These are phyloP conservation scores for Crithidia sp. DNA, from an alignment of 208 protist species.

Conservation along the genomic window DNA sequence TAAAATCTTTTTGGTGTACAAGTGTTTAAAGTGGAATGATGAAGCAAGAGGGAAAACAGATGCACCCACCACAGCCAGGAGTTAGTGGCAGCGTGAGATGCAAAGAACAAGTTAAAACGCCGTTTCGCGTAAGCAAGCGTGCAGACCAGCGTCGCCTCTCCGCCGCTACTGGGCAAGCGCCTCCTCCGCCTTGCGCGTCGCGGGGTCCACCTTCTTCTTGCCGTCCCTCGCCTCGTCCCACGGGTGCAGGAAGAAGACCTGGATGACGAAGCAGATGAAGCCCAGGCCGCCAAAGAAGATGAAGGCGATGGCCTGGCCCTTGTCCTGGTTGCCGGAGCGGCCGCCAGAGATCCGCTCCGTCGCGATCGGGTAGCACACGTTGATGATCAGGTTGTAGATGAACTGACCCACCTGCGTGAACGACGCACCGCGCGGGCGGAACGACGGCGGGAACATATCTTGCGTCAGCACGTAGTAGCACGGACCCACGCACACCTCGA, in stretches of 20 bases:
- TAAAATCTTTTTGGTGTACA: conserved; percentile 4
- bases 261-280: conserved; percentile 68
- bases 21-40: neutral
- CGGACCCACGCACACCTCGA: conserved; percentile 78
- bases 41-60: too few relatives aligned
- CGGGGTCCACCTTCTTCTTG: conserved; percentile 1
- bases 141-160: too few relatives aligned
- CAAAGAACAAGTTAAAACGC: too few relatives aligned
- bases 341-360: conserved; percentile 82
- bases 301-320: conserved; percentile 87
- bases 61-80: neutral
- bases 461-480: conserved; percentile 86
- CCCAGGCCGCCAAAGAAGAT: conserved; percentile 85
- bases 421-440: conserved; percentile 74
- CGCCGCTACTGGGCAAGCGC: neutral
- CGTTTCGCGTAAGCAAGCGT: too few relatives aligned
- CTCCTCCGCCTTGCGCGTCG: neutral
- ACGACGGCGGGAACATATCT: conserved; percentile 83
- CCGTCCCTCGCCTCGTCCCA: conserved; percentile 44
- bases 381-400: conserved; percentile 91
- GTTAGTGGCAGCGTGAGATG: neutral
- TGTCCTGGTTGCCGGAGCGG: conserved; percentile 81
- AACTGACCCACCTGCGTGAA: conserved; percentile 76
- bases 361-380: conserved; percentile 85
- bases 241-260: conserved; percentile 79